Base-by-base conservation (phyloP, 78 protist species). In the Chrysochromulina parva region DNA sequence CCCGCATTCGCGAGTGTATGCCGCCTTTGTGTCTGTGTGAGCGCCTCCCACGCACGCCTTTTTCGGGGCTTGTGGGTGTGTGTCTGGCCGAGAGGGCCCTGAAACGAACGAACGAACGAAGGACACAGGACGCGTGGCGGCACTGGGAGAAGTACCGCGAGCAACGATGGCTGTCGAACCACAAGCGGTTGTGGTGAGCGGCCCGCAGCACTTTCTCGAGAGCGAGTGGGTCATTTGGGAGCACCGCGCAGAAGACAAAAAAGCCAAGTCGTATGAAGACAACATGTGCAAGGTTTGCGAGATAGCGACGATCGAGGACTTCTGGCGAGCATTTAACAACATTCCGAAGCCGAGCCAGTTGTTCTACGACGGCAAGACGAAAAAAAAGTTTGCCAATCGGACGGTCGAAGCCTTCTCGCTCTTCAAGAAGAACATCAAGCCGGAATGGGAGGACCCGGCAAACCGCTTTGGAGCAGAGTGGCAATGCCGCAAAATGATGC, bases 391-490 rank as follows among this genome's bases (percentile, higher is more conserved):
- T 19, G 26, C 58, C 47, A 3, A 50, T 4, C 86, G 86, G 19
- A 24, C n/a, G 17, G 59, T 78, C 86, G 86, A 78, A 47, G 3
- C 86, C 24, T 53, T 78, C 86, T 78, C 86, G 20, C 22, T 78
- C 62, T 78, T 78, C 86, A 78, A 78, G 86, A 53, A 53, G 47
- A 14, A 22, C 57, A 78, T 78, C 86, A 78, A 24, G 60, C 86
- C 86, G 24, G 86, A 78, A 50, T 78, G 86, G 86, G 86, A 78
- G 47, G 86, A 78, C 60, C 59, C 59, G 28, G 47, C 47, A 48
- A 78, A 78, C 60, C 86, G 60, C 22, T 0, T 1, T 10, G 86
- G 86, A 26, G 86, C 58, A 16, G 86, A 78, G 62, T 53, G 58
- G 62, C 20, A 22, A 58, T 22, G 59, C 62, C 60, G 86, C 7